Percentiles rank a stretch among this genome's conserved stretches.
Evolutionary conservation across 2,329 filamentous ascomycete species (phyloP).

Genomic region (Fusarium tricinctum): DNA sequence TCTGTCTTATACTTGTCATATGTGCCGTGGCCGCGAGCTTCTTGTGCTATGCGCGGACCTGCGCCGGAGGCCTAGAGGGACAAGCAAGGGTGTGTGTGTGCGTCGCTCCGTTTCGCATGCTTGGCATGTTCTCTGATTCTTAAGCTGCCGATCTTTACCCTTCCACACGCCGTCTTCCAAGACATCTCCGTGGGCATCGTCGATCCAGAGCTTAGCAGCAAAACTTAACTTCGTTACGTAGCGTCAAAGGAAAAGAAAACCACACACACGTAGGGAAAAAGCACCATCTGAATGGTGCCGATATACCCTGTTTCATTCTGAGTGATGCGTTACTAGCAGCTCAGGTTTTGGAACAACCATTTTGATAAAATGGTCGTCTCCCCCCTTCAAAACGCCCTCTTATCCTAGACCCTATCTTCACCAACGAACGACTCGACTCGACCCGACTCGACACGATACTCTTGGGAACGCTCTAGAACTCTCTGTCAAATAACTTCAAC

Average conservation of each 20-base stretch:
- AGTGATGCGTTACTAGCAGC: background rate
- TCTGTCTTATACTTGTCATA: background rate
- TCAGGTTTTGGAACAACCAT: conserved; percentile 12
- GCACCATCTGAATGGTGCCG: conserved; percentile 13
- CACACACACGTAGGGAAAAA: conserved; percentile 8
- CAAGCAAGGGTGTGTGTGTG: conserved; percentile 15
- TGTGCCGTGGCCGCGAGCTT: background rate
- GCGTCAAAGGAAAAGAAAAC: background rate
- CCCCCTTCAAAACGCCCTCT: conserved; percentile 6
- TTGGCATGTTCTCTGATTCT: conserved; percentile 21
- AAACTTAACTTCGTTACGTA: conserved; percentile 25
- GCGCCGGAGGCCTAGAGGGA: background rate
- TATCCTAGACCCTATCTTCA: conserved; percentile 20
- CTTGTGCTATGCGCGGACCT: background rate
- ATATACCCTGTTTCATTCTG: conserved; percentile 28
- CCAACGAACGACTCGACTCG: background rate
- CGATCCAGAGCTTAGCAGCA: conserved; percentile 29
- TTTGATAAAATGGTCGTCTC: conserved; percentile 30
- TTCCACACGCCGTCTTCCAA: conserved; percentile 29
- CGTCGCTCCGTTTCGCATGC: conserved; percentile 24
- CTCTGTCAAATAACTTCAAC: conserved; percentile 1
- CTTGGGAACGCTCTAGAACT: conserved; percentile 23
- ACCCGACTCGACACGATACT: conserved; percentile 6
- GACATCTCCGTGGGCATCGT: conserved; percentile 36
- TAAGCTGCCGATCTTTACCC: conserved; percentile 38